Percentiles rank a stretch among this genome's conserved stretches.
phyloP scores from a whole-genome alignment of 169 alveolate genomes.

The Amoebophrya sp. region DNA sequence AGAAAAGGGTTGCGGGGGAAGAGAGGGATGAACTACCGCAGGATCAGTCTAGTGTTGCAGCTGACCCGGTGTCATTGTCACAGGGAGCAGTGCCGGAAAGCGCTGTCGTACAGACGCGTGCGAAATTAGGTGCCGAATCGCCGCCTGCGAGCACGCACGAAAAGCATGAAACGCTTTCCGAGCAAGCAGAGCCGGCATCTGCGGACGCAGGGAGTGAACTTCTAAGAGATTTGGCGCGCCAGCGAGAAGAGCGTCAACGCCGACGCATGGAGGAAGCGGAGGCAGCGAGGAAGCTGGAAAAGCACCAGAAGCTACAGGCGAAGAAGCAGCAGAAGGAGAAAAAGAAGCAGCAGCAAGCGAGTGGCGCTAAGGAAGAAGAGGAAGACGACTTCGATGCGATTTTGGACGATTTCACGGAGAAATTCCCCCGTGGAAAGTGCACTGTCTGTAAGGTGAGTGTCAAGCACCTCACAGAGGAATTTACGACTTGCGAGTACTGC shows the following conservation, averaged over 20 bases:
- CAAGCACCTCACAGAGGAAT: neutral
- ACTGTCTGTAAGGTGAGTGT: neutral
- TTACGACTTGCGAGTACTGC: slow-evolving; percentile 3
- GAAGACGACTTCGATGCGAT: neutral
- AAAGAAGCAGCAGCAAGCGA: neutral
- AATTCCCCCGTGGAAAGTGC: neutral
- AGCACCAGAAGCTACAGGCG: neutral
- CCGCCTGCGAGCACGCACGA: too few species aligned
- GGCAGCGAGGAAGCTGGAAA: neutral
- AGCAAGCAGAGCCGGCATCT: too few species aligned
- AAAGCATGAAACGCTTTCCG: too few species aligned
- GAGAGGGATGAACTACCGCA: neutral
- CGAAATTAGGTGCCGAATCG: neutral
- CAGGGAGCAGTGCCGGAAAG: neutral
- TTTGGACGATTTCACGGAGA: neutral
- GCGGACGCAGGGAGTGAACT: neutral
- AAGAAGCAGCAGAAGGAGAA: neutral
- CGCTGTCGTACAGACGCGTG: neutral
- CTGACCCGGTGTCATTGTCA: neutral
- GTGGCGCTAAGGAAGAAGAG: neutral
- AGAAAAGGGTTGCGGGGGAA: neutral
- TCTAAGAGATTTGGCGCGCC: neutral
- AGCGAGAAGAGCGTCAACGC: neutral
- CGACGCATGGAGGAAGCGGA: neutral
- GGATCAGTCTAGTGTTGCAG: neutral